phyloP scores from a whole-genome alignment of 345 rosid genomes.

The Rhizophora mangle region DNA sequence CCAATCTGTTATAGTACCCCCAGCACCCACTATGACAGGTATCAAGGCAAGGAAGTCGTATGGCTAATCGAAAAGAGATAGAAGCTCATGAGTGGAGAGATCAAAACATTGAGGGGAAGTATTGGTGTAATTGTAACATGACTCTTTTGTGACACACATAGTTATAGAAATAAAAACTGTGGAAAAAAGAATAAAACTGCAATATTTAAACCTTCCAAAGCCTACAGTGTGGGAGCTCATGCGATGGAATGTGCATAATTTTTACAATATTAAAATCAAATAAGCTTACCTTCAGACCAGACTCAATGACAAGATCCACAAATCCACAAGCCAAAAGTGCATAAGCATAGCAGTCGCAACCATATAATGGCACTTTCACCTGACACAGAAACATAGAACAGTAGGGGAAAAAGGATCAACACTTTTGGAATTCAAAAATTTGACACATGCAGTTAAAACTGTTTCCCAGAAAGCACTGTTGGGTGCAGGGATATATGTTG shows the following conservation, averaged over 20 bases:
- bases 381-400: slow-evolving; percentile 19
- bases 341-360: slow-evolving; percentile 97
- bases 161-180: too few relatives aligned
- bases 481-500: neutral
- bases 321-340: slow-evolving; percentile 93
- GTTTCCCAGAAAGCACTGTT: neutral
- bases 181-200: too few relatives aligned
- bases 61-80: slow-evolving; percentile 45
- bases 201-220: too few relatives aligned
- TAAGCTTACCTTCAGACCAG: slow-evolving; percentile 72
- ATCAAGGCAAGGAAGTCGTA: slow-evolving; percentile 85
- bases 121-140: too few relatives aligned
- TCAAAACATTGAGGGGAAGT: too few relatives aligned
- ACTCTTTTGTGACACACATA: neutral
- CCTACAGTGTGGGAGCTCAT: too few relatives aligned
- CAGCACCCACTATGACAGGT: slow-evolving; percentile 90
- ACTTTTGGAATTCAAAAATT: neutral
- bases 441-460: neutral
- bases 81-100: neutral
- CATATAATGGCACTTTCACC: slow-evolving; percentile 91
- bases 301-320: slow-evolving; percentile 94
- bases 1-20: slow-evolving; percentile 89
- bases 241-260: too few relatives aligned
- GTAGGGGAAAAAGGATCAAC: neutral
- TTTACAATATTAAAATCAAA: too few relatives aligned